Conservation (phyloP, 441 rosid species). For the Brassica hybrid region DNA sequence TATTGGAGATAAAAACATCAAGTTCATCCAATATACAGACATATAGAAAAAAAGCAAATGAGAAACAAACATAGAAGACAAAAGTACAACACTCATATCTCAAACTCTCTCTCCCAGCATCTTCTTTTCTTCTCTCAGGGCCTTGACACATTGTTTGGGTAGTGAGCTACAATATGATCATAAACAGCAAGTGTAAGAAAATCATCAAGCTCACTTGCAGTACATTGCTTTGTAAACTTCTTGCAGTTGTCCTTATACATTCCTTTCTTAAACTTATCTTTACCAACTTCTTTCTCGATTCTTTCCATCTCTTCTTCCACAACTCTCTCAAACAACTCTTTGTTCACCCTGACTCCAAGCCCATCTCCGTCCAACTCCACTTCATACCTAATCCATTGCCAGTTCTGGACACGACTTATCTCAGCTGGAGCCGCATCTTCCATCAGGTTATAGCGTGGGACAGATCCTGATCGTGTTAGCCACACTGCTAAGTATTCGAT, state of each 20-base stretch:
- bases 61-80: conserved; percentile 22
- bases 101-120: not conserved
- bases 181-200: conserved; percentile 81
- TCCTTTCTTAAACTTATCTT: conserved; percentile 70
- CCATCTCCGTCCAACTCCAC: conserved; percentile 84
- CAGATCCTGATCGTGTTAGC: conserved; percentile 88
- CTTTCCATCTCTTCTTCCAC: conserved; percentile 78
- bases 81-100: conserved; percentile 16
- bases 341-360: conserved; percentile 66
- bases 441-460: conserved; percentile 94
- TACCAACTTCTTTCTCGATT: conserved; percentile 87
- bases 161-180: conserved; percentile 62
- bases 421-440: conserved; percentile 96
- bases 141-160: conserved; percentile 57
- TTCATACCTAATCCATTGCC: conserved; percentile 90
- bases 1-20: conserved; percentile 21
- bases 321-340: conserved; percentile 73
- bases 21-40: conserved; percentile 30
- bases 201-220: conserved; percentile 62
- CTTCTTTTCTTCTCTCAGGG: conserved; percentile 44
- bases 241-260: conserved; percentile 75
- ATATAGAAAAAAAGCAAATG: not conserved
- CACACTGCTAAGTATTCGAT: conserved; percentile 90
- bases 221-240: conserved; percentile 79
- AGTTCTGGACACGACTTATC: conserved; percentile 91